Evolutionary conservation across 2,329 filamentous ascomycete genomes (phyloP), one percentile per base, ranked within the genome.

Genomic region (Alternaria gaisen): DNA sequence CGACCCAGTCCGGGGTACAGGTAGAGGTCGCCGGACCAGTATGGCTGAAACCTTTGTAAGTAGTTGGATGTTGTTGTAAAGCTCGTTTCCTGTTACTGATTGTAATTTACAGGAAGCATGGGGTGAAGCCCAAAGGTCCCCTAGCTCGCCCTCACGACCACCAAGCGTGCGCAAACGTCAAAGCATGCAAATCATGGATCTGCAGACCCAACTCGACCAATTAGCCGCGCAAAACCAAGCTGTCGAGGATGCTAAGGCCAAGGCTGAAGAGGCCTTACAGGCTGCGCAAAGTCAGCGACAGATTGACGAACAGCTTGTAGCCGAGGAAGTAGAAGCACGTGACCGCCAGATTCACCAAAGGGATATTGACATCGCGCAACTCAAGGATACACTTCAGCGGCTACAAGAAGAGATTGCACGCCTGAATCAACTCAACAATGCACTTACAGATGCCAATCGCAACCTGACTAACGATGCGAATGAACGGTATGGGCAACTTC

Each of bases 21-120:
- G 92, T 83, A 93, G 93, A 82, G 89, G 88, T 82, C 91, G 92
- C 79, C 91, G 92, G 78, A 83, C 90, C 68, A 78, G 74, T 82
- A 97, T 97, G 92, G 86, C 92, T 79, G 92, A 97, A 85, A 90
- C 97, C 83, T 97, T 91, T 83, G 93, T 97, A 87, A 90, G 93
- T 91, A 60, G 53, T 61, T 51, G 24, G 36, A 28, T 51, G 48
- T 55, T 30, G 59, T 42, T 48, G 47, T 46, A 53, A 53, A 55
- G 53, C 32, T 53, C 58, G 53, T 63, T 59, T 56, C 42, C 16
- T 34, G 47, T 64, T 57, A 67, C 75, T 76, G 60, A 75, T 68
- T 60, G 55, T 64, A 18, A 69, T 72, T 54, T 72, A 56, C 83
- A 97, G 94, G 93, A 97, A 87, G 94, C 93, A 82, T 94, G 89